phyloP scores from a whole-genome alignment of 1,139 yeast species.

The Pichiaceae sp. region DNA sequence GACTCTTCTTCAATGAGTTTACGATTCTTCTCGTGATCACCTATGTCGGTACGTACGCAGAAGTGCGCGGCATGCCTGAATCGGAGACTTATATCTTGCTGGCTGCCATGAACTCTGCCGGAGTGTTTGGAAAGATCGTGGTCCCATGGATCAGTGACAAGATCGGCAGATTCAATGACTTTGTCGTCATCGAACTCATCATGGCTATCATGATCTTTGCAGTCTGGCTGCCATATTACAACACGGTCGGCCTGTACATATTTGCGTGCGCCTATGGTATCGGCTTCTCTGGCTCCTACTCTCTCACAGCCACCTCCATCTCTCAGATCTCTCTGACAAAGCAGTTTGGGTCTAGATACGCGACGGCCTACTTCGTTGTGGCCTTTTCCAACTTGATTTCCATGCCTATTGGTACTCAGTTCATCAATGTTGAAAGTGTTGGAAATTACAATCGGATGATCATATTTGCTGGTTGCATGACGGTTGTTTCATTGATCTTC shows the following conservation, averaged over 20 bases:
- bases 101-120: constrained; percentile 39
- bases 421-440: constrained; percentile 28
- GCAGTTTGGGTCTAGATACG: constrained; percentile 60
- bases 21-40: constrained; percentile 17
- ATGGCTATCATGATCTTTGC: constrained; percentile 27
- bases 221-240: constrained; percentile 39
- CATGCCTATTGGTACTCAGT: constrained; percentile 46
- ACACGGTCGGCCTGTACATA: constrained; percentile 25
- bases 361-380: constrained; percentile 59
- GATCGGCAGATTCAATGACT: constrained; percentile 45
- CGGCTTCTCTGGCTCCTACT: constrained; percentile 21
- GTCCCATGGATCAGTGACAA: constrained; percentile 42
- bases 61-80: constrained; percentile 33
- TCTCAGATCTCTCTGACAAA: constrained; percentile 59
- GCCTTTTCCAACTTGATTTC: constrained; percentile 50
- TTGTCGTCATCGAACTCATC: constrained; percentile 30
- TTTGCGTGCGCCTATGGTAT: constrained; percentile 33
- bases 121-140: constrained; percentile 40
- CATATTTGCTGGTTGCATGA: constrained; percentile 26
- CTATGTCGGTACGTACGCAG: constrained; percentile 44
- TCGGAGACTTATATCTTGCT: constrained; percentile 36
- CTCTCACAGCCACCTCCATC: constrained; percentile 30
- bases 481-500: constrained; percentile 19
- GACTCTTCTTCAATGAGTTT: constrained; percentile 19
- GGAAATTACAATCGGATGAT: constrained; percentile 26